phyloP scores from a whole-genome alignment of 2,329 filamentous ascomycete species.

The Zymoseptoria tritici region DNA sequence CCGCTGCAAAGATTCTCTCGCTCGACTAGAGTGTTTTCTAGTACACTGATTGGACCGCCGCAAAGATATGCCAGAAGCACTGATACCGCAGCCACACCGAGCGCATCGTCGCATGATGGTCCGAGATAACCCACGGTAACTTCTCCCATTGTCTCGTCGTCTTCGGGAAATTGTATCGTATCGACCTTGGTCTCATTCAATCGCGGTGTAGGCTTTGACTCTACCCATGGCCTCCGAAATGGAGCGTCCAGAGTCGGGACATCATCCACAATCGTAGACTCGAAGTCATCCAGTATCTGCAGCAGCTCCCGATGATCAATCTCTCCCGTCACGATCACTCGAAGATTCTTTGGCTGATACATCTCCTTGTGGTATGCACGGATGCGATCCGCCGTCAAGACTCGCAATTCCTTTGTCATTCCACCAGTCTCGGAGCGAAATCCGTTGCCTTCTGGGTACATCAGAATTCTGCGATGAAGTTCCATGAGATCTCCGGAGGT shows the following conservation, averaged over 20 bases:
- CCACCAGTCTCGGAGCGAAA: slow-evolving; percentile 98
- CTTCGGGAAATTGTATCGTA: slow-evolving; percentile 86
- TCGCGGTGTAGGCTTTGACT: slow-evolving; percentile 69
- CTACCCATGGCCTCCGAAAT: slow-evolving; percentile 85
- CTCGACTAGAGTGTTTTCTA: slow-evolving; percentile 90
- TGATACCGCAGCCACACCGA: slow-evolving; percentile 60
- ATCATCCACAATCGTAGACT: slow-evolving; percentile 73
- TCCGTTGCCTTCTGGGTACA: slow-evolving; percentile 83
- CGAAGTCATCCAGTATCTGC: slow-evolving; percentile 76
- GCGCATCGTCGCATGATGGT: slow-evolving; percentile 63
- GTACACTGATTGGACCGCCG: slow-evolving; percentile 82
- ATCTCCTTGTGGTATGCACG: slow-evolving; percentile 91
- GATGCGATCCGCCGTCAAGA: slow-evolving; percentile 81
- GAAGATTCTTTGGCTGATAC: slow-evolving; percentile 96
- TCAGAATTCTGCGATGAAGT: slow-evolving; percentile 64
- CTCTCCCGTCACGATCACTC: slow-evolving; percentile 85
- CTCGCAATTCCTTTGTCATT: slow-evolving; percentile 84
- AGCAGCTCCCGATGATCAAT: slow-evolving; percentile 76
- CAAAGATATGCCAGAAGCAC: slow-evolving; percentile 80
- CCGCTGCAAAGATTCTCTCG: slow-evolving; percentile 86
- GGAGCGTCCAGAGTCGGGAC: slow-evolving; percentile 67
- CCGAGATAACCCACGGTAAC: slow-evolving; percentile 81
- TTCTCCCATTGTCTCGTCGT: slow-evolving; percentile 89
- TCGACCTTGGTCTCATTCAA: slow-evolving; percentile 67
- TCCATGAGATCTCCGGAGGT: slow-evolving; percentile 80